Evolutionary conservation across 164 flowering plant species (phyloP), one percentile per base, ranked within the genome.

Genomic region (Houttuynia cordata): DNA sequence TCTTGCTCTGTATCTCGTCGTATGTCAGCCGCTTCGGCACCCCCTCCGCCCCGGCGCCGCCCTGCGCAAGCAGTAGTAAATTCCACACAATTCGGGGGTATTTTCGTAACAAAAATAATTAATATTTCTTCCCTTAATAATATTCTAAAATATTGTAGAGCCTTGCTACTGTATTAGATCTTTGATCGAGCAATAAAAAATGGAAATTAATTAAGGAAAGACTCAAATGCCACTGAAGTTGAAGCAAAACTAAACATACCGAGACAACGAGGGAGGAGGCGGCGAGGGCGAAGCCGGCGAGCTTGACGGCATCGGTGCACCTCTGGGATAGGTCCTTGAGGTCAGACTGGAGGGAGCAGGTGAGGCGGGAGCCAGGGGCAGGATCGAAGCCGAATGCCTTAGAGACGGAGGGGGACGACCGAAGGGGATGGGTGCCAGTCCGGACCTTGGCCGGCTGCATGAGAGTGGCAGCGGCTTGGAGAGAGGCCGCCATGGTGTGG

Each of bases 1-100:
- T 87, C 78, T 86, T 89, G 83, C 98, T 92, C 73, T 92, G 98
- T 65, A 92, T 86, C 70, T 92, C 98, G 10, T 93, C 97, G 60
- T 53, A 93, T 66, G 98, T 93, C 23, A 89, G 84, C 63, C 98
- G 66, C 72, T 89, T 89, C 4, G 96, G 96, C 3, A 73, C 85
- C 40, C 96, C 90, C 67, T 93, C 97, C 1, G 98, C 97, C 45
- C 74, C 72, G 20, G 94, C 98, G 60, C 97, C 98, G 60, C 97
- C 98, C 98, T 92, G 69, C 7, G 18, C 41, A 41, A 1, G 4
- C 49, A 42, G 4, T 10, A 10, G 17, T 42, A 42, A 42, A 42
- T 42, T 42, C 37, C 37, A 30, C 37, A 30, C 37, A 30, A 6
- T 30, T 30, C 37, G 6, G 37, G 37, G 37, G 37, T 6, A 30